Conservation (phyloP, 371 early-diverging fungal species). For the Nosema muscidifuracis region DNA sequence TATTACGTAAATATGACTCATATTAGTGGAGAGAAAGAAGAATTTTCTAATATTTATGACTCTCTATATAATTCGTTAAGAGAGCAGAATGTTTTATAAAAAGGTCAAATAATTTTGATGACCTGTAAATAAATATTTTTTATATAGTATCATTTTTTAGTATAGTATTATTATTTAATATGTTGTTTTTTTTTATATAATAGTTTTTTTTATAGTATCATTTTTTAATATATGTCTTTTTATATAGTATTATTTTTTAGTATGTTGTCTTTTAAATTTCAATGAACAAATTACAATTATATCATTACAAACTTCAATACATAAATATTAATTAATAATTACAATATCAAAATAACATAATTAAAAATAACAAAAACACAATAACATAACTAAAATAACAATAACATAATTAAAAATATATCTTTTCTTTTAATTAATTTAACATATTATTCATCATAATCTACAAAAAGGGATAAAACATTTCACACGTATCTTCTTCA, state of each 20-base stretch:
- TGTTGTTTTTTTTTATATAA: not conserved
- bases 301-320: too few species aligned
- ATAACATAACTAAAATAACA: too few species aligned
- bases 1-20: conserved; percentile 40
- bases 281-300: too few species aligned
- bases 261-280: not conserved
- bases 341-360: too few species aligned
- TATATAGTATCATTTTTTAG: not conserved
- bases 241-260: not conserved
- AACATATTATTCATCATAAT: not conserved
- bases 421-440: not conserved
- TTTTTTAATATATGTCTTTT: not conserved
- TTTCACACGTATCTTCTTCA: not conserved
- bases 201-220: not conserved
- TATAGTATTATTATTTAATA: not conserved
- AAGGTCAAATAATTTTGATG: not conserved
- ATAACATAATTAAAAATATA: too few species aligned
- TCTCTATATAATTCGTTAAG: conserved; percentile 22
- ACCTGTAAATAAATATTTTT: not conserved
- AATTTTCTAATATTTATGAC: conserved; percentile 35
- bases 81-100: not conserved
- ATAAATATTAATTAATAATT: too few species aligned
- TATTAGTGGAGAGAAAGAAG: conserved; percentile 22
- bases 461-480: not conserved
- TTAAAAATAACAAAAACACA: too few species aligned